phyloP scores from a whole-genome alignment of 2,329 filamentous ascomycete species.

The Madurella fahalii region DNA sequence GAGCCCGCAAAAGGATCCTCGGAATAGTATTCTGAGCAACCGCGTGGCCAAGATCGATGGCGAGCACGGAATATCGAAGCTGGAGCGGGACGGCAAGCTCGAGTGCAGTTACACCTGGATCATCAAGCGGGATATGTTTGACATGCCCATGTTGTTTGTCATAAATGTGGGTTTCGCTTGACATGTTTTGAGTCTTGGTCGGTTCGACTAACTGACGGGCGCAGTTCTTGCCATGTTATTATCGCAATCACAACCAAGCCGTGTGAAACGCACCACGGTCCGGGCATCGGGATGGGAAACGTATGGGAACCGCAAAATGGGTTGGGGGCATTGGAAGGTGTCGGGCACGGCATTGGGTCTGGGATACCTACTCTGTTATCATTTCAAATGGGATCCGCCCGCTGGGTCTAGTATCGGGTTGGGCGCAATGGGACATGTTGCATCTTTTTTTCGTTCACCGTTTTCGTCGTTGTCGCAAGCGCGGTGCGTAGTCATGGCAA shows the following conservation, averaged over 20 bases:
- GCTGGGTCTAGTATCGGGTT: background rate
- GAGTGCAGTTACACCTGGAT: constrained; percentile 97
- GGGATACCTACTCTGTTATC: constrained; percentile 6
- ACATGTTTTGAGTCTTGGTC: background rate
- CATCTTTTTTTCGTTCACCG: background rate
- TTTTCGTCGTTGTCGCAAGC: background rate
- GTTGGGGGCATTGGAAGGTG: constrained; percentile 4
- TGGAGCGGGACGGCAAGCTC: constrained; percentile 85
- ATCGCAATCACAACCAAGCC: constrained; percentile 55
- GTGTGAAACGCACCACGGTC: constrained; percentile 36
- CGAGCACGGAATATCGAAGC: constrained; percentile 73
- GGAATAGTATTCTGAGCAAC: constrained; percentile 52
- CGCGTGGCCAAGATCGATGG: constrained; percentile 61
- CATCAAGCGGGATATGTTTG: constrained; percentile 93
- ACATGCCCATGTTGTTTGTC: constrained; percentile 97
- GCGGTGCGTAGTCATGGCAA: no score
- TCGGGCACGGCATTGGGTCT: constrained; percentile 3
- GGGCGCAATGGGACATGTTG: background rate
- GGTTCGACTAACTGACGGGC: constrained; percentile 20
- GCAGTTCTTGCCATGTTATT: constrained; percentile 58
- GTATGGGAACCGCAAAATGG: constrained; percentile 1
- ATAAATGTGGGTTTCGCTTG: constrained; percentile 74
- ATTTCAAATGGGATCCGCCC: background rate
- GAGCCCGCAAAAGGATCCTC: constrained; percentile 44
- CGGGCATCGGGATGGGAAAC: constrained; percentile 2